phyloP scores from a whole-genome alignment of 1,284 basidiomycete species.

The Cryptococcus neoformans region DNA sequence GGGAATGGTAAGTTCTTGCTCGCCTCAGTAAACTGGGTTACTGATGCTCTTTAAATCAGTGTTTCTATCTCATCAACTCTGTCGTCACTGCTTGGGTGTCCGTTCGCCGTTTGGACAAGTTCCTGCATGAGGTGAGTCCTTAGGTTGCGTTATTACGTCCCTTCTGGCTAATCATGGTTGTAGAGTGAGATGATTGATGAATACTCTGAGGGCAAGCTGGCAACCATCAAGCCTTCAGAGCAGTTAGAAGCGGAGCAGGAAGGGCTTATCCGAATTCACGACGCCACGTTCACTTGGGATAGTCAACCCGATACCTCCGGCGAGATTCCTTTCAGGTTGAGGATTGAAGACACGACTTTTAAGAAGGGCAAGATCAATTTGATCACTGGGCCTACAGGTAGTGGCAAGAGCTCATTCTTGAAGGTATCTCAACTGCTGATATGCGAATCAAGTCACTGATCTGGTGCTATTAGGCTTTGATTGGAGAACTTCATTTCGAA shows the following conservation, averaged over 20 bases:
- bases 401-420: conserved; percentile 47
- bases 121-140: conserved; percentile 50
- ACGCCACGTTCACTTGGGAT: conserved; percentile 44
- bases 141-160: neutral
- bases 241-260: conserved; percentile 34
- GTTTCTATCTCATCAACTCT: conserved; percentile 40
- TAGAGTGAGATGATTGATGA: conserved; percentile 58
- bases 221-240: conserved; percentile 16
- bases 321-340: conserved; percentile 51
- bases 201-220: conserved; percentile 43
- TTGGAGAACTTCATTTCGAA: conserved; percentile 53
- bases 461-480: neutral
- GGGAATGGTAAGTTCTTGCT: conserved; percentile 21
- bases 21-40: too few relatives aligned
- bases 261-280: conserved; percentile 40
- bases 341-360: conserved; percentile 58
- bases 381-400: conserved; percentile 59
- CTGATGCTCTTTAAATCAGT: conserved; percentile 9
- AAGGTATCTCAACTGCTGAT: conserved; percentile 12
- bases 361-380: conserved; percentile 59
- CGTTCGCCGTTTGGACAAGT: conserved; percentile 53
- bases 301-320: conserved; percentile 1
- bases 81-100: conserved; percentile 53
- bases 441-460: conserved; percentile 8
- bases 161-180: neutral